These are phyloP conservation scores for Echium plantagineum DNA, from an alignment of 257 asterid genomes.

Conservation along the genomic window DNA sequence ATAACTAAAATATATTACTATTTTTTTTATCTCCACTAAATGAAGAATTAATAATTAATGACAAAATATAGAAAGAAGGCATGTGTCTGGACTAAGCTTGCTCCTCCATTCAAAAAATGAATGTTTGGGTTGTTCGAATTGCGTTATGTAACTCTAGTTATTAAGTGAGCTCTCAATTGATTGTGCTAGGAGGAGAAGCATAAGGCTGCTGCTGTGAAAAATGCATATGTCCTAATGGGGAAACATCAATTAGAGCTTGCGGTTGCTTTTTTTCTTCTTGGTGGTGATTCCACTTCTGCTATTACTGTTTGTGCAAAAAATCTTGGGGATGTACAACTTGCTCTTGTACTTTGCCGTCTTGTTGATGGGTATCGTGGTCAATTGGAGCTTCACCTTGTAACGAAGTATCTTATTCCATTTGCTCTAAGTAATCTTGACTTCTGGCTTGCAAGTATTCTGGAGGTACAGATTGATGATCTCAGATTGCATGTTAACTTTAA, in stretches of 20 bases:
- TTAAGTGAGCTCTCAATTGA: constrained; percentile 8
- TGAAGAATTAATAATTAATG: too few relatives aligned
- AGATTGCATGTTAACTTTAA: constrained; percentile 1
- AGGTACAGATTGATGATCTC: constrained; percentile 38
- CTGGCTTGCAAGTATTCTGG: constrained; percentile 83
- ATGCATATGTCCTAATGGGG: constrained; percentile 92
- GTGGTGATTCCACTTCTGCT: constrained; percentile 94
- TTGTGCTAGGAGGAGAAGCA: constrained; percentile 69
- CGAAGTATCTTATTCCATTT: constrained; percentile 76
- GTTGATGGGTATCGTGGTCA: constrained; percentile 76
- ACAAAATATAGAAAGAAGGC: too few relatives aligned
- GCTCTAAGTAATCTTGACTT: constrained; percentile 61
- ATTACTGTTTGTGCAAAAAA: constrained; percentile 83
- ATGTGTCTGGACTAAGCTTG: too few relatives aligned
- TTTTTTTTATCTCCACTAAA: too few relatives aligned
- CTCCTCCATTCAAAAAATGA: too few relatives aligned
- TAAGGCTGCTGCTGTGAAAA: constrained; percentile 91
- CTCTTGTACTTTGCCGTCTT: constrained; percentile 89
- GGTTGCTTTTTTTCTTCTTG: constrained; percentile 90
- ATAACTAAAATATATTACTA: too few relatives aligned
- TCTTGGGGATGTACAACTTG: constrained; percentile 96
- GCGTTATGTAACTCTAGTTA: not conserved
- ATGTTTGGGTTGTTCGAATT: not conserved
- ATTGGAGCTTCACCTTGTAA: constrained; percentile 52
- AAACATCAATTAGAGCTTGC: constrained; percentile 97